phyloP scores from a whole-genome alignment of 495 filamentous ascomycete species.

The Penicillium atrosanguineum region DNA sequence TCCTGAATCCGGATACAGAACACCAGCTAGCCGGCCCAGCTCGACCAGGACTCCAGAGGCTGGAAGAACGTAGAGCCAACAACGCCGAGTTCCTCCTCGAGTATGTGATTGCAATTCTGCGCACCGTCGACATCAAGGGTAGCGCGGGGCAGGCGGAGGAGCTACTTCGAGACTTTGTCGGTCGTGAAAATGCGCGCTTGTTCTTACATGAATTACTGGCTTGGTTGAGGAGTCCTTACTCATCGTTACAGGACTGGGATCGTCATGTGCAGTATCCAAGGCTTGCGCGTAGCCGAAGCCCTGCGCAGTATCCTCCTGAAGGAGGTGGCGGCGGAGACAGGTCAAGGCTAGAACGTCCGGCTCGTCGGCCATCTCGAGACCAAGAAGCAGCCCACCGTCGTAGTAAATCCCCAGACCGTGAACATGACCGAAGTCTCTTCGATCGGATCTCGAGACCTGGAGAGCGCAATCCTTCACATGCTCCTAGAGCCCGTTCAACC shows the following conservation, averaged over 20 bases:
- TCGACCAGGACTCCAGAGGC: slow-evolving; percentile 36
- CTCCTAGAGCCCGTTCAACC: slow-evolving; percentile 3
- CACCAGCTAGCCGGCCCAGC: slow-evolving; percentile 13
- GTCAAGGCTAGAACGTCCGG: not conserved
- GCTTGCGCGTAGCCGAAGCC: not conserved
- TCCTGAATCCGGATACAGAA: slow-evolving; percentile 51
- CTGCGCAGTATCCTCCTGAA: not conserved
- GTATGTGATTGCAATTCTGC: slow-evolving; percentile 84
- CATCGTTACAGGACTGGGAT: slow-evolving; percentile 72
- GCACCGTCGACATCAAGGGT: slow-evolving; percentile 85
- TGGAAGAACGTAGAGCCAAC: slow-evolving; percentile 54
- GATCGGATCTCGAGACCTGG: slow-evolving; percentile 29
- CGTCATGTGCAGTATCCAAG: slow-evolving; percentile 69
- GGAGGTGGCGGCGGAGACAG: not conserved
- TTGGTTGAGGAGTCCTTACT: slow-evolving; percentile 79
- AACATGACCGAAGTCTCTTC: slow-evolving; percentile 16
- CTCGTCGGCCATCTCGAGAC: not conserved
- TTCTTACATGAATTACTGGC: slow-evolving; percentile 82
- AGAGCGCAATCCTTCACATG: not conserved
- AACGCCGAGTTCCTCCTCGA: slow-evolving; percentile 90
- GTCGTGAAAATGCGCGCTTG: slow-evolving; percentile 69
- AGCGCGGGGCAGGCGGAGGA: slow-evolving; percentile 83
- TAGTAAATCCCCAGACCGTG: slow-evolving; percentile 25
- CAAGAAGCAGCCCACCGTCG: slow-evolving; percentile 6
- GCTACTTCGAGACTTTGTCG: slow-evolving; percentile 82